Evolutionary conservation across 805 yeast genomes (phyloP), one percentile per base, ranked within the genome.

Genomic region (Starmerella apis): DNA sequence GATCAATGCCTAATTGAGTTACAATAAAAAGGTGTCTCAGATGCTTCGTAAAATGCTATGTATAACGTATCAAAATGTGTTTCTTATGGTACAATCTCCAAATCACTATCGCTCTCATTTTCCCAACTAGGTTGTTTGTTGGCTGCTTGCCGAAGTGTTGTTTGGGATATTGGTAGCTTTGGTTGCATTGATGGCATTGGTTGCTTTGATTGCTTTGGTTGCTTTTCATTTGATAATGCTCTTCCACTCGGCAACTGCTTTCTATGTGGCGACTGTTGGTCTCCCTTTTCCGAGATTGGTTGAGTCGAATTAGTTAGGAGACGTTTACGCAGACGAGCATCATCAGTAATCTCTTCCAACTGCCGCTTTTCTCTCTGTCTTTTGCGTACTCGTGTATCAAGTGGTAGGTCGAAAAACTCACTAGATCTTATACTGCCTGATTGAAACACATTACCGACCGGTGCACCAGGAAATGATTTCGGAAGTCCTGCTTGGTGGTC

Each of bases 371-470:
- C 53, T 19, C 50, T 44, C 52, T 65, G 67, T 23, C 44, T 47
- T 55, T 49, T 45, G 64, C 59, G 59, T 65, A 58, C 59, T 69
- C 59, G 46, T 55, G 19, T 65, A 66, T n/a, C 72, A 61, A 46
- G 22, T 2, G 47, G 33, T 25, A 38, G 74, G 57, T 75, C 71
- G 57, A 72, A 76, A 55, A 2, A 79, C 79, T 43, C 65, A 65
- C 24, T 75, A 4, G 18, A 10, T n/a, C 14, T 11, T 3, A 14
- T 19, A 28, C 39, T 33, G 25, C 46, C 46, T 3, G 35, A 13
- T 39, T 48, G 47, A 50, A 53, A 47, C 13, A 56, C 49, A 4
- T 52, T 52, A 18, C 59, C 59, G 2, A 47, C 35, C 11, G 57
- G 57, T 6, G 53, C 57, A 30, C 51, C 54, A 3, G 49, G 47